Evolutionary conservation across 495 filamentous ascomycete species (phyloP).

Genomic region (Xylaria bambusicola): DNA sequence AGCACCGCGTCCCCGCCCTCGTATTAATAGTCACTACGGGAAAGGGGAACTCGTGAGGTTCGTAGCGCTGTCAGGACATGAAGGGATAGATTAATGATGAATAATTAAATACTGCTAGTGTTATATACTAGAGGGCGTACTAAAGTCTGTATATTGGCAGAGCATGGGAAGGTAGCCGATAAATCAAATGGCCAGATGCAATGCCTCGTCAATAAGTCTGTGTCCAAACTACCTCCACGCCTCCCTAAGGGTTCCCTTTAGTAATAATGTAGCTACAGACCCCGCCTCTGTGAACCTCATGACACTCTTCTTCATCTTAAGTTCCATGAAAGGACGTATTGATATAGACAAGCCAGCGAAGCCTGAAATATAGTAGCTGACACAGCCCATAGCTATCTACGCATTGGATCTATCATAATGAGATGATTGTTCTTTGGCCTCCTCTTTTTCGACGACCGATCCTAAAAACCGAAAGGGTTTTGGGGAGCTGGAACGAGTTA

Average conservation of each 20-base stretch:
- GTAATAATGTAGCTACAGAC: background rate
- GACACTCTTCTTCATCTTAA: background rate
- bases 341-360: background rate
- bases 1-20: background rate
- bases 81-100: slow-evolving; percentile 16
- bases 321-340: background rate
- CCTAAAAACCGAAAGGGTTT: slow-evolving; percentile 90
- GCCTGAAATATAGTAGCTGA: background rate
- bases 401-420: background rate
- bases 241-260: background rate
- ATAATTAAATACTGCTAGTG: slow-evolving; percentile 7
- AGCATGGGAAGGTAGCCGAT: slow-evolving; percentile 3
- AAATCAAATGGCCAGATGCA: slow-evolving; percentile 9
- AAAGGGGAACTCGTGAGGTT: background rate
- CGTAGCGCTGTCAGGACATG: background rate
- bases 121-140: slow-evolving; percentile 1
- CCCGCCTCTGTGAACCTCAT: background rate
- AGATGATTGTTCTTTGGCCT: background rate
- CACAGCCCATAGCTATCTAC: background rate
- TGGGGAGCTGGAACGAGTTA: slow-evolving; percentile 64
- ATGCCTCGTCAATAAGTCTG: slow-evolving; percentile 7
- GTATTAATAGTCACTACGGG: background rate
- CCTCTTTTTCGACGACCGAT: background rate
- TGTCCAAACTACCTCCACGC: slow-evolving; percentile 1
- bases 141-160: slow-evolving; percentile 1